Conservation (phyloP, 768 basidiomycete genomes). For the Russula abietina region DNA sequence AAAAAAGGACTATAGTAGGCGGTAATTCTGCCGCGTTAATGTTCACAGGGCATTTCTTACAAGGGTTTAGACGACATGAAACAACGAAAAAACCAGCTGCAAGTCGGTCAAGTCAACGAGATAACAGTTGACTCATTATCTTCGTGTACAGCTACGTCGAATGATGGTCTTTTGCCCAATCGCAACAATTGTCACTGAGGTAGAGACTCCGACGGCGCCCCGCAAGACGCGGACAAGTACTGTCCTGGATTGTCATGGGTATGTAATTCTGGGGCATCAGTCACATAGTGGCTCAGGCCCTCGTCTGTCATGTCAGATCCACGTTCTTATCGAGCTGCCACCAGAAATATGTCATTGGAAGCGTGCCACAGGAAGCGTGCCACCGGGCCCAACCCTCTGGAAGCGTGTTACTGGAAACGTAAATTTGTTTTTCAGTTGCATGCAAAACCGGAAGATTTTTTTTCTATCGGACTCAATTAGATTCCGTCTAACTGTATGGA, state of each 20-base stretch:
- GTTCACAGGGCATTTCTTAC: background rate
- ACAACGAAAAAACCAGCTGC: background rate
- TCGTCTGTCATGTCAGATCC: background rate
- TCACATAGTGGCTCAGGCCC: background rate
- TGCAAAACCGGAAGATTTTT: background rate
- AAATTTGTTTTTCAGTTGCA: background rate
- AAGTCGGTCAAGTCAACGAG: background rate
- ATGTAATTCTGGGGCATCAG: background rate
- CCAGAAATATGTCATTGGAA: background rate
- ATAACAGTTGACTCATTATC: background rate
- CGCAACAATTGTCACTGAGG: background rate
- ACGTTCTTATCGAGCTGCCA: background rate
- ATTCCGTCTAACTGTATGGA: background rate
- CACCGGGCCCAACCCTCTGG: no score
- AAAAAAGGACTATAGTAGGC: background rate
- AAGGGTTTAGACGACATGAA: background rate
- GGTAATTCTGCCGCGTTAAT: background rate
- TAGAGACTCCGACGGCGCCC: background rate
- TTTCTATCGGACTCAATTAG: background rate
- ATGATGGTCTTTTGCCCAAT: background rate
- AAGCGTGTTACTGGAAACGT: background rate
- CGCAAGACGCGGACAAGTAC: background rate
- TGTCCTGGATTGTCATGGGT: background rate
- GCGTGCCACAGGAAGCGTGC: background rate
- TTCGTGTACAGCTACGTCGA: background rate